phyloP scores from a whole-genome alignment of 2,329 filamentous ascomycete species.

The Cytospora schulzeri region DNA sequence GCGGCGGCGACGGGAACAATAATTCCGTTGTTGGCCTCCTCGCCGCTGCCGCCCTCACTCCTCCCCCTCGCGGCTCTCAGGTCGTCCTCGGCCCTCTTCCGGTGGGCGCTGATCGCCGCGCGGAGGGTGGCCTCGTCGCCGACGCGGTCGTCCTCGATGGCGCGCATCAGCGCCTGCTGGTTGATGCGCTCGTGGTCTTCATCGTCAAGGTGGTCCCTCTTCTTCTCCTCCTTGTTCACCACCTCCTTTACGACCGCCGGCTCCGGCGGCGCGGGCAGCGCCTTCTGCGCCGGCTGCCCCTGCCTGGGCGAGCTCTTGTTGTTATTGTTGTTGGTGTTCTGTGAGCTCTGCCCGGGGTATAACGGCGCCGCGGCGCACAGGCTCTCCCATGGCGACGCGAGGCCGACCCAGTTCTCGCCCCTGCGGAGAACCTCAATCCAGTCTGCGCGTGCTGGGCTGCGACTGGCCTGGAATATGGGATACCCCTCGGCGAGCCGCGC shows the following conservation, averaged over 20 bases:
- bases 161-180: constrained; percentile 67
- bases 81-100: constrained; percentile 61
- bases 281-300: constrained; percentile 42
- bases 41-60: constrained; percentile 4
- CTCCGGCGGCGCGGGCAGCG: background rate
- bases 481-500: constrained; percentile 76
- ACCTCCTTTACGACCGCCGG: constrained; percentile 56
- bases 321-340: background rate
- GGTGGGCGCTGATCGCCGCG: constrained; percentile 62
- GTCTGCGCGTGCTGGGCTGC: constrained; percentile 73
- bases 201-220: constrained; percentile 37
- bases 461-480: constrained; percentile 74
- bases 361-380: constrained; percentile 66
- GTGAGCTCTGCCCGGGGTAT: constrained; percentile 20
- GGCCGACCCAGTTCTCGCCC: constrained; percentile 68
- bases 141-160: constrained; percentile 67
- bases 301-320: constrained; percentile 12
- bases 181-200: constrained; percentile 52
- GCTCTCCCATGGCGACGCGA: constrained; percentile 67
- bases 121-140: constrained; percentile 68
- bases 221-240: too few species aligned
- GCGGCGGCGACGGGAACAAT: constrained; percentile 3
- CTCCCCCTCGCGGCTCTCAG: constrained; percentile 29
- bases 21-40: constrained; percentile 21
- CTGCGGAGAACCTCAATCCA: constrained; percentile 76